Conservation (phyloP, 2,329 filamentous ascomycete genomes). For the Venturia oleaginea region DNA sequence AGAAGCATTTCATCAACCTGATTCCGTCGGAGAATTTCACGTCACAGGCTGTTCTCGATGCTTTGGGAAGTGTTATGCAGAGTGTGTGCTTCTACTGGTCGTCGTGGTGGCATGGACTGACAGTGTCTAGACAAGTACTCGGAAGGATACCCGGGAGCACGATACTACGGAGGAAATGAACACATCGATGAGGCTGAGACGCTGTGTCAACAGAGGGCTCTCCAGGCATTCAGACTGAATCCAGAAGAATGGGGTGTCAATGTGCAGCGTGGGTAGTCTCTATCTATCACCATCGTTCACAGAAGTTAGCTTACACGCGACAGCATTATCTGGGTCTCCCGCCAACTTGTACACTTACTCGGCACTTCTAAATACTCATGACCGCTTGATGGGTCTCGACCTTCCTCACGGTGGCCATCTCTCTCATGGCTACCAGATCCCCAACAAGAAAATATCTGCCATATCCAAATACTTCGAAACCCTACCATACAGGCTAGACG, state of each 20-base stretch:
- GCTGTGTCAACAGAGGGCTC: conserved; percentile 87
- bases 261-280: conserved; percentile 59
- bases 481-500: conserved; percentile 85
- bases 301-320: not conserved
- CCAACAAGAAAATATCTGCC: conserved; percentile 74
- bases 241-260: conserved; percentile 94
- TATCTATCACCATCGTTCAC: not conserved
- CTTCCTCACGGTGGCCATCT: conserved; percentile 93
- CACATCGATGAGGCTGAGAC: conserved; percentile 95
- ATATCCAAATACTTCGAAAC: conserved; percentile 99
- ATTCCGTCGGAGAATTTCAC: conserved; percentile 99
- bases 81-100: conserved; percentile 22
- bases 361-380: conserved; percentile 83
- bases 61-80: conserved; percentile 57
- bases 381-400: conserved; percentile 93
- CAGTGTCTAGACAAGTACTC: conserved; percentile 79
- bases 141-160: conserved; percentile 93
- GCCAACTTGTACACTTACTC: conserved; percentile 82
- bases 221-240: conserved; percentile 83
- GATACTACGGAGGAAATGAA: conserved; percentile 99
- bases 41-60: conserved; percentile 95
- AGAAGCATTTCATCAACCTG: conserved; percentile 98
- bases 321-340: conserved; percentile 71
- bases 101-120: conserved; percentile 48
- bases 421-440: conserved; percentile 94